These are phyloP conservation scores for Vitis rupestris DNA, from an alignment of 164 flowering plant species.

Conservation along the genomic window DNA sequence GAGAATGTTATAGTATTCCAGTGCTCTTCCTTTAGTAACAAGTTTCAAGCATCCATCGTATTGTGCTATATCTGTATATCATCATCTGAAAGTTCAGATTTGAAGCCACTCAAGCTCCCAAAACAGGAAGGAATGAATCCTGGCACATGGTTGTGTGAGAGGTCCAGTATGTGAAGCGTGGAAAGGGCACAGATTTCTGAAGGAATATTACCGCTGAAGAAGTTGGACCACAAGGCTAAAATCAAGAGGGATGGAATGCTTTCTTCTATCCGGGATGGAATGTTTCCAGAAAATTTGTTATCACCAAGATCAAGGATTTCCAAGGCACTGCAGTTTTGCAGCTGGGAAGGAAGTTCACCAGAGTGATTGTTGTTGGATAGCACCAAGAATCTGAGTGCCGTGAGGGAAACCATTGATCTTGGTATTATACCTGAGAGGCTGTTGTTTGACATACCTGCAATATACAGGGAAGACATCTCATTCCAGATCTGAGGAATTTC, in stretches of 20 bases:
- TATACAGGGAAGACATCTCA: neutral
- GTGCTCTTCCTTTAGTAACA: constrained; percentile 3
- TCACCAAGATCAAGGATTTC: constrained; percentile 8
- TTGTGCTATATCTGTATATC: too few species aligned
- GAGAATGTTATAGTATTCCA: neutral
- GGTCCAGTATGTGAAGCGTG: constrained; percentile 6
- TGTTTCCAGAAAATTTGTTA: constrained; percentile 10
- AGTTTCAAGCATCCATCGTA: constrained; percentile 4
- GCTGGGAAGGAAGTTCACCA: constrained; percentile 10
- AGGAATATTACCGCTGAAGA: constrained; percentile 12
- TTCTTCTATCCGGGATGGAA: constrained; percentile 15
- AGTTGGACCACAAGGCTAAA: constrained; percentile 3
- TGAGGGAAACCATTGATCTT: constrained; percentile 15
- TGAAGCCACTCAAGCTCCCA: neutral
- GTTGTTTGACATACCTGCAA: constrained; percentile 18
- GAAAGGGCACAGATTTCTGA: constrained; percentile 5
- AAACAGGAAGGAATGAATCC: too few species aligned
- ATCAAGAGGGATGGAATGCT: neutral
- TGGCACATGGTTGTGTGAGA: too few species aligned
- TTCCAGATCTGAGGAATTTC: too few species aligned
- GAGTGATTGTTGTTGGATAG: constrained; percentile 7
- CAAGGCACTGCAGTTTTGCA: constrained; percentile 8
- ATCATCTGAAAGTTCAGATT: neutral
- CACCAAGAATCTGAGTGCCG: neutral
- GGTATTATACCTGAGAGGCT: constrained; percentile 23